Base-by-base conservation (phyloP, 1,139 yeast species). In the Kodamaea anthophila region DNA sequence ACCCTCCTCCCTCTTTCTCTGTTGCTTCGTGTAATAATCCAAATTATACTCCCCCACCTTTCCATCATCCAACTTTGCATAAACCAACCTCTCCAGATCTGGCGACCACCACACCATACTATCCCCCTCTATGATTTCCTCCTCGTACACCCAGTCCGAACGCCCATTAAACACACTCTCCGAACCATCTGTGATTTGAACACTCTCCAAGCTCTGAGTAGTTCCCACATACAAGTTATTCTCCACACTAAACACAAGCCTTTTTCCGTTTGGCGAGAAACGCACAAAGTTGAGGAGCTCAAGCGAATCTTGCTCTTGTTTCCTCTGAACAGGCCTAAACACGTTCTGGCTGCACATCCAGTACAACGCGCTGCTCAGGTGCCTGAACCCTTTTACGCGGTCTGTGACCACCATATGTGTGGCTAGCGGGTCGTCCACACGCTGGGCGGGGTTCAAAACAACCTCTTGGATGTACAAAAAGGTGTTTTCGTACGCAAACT, bases 141-240 rank as follows among this genome's bases (percentile, higher is more conserved):
- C 98, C 51, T 91, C 98, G 49, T 91, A 91, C 1, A 91, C 85
- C 98, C 98, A 91, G 47, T 91, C 98, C 0, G 96, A 82, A 38
- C 76, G 80, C 1, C 95, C 99, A 48, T 91, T 86, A 44, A 77
- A 74, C n/a, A 85, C 62, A 26, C 70, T 57, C 1, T 53, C 53
- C 4, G 81, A 70, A 0, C 96, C 96, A 2, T 46, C 36, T 0
- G 97, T 86, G 9, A 91, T 56, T 1, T 36, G 32, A 0, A 69
- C 43, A 21, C 64, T 47, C 32, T 70, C 64, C 10, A 83, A 33
- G 9, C 91, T 56, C 1, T 36, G 32, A 0, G 69, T 42, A 21
- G 64, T 47, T 32, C 70, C 64, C 10, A 83, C 32, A 43, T 62
- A 85, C 5, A 91, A 49, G 46, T 87, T 76, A 43, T 80, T 75